phyloP scores from a whole-genome alignment of 768 basidiomycete genomes.

The Lenzites betulinus region DNA sequence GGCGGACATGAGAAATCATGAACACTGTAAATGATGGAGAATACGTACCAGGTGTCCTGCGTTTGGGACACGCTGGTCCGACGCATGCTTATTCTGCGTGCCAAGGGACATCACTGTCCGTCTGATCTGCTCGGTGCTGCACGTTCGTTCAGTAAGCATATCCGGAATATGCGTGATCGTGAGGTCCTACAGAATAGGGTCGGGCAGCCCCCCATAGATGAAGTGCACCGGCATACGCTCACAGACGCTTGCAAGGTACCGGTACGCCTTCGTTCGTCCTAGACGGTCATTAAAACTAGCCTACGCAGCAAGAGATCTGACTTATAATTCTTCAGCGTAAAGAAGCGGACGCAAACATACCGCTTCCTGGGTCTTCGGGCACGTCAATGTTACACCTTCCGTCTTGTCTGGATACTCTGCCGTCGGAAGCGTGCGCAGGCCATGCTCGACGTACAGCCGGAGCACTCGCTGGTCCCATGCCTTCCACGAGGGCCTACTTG shows the following conservation, averaged over 20 bases:
- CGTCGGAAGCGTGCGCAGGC: constrained; percentile 40
- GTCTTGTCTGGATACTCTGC: constrained; percentile 43
- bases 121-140: constrained; percentile 2
- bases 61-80: constrained; percentile 1
- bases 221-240: constrained; percentile 44
- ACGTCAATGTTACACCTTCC: constrained; percentile 53
- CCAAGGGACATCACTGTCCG: neutral
- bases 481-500: constrained; percentile 11
- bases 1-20: neutral
- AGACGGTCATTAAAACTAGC: constrained; percentile 45
- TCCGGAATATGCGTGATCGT: neutral
- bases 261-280: constrained; percentile 37
- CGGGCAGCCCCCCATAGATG: constrained; percentile 48
- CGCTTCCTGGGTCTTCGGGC: constrained; percentile 47
- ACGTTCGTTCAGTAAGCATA: no score
- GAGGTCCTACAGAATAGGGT: neutral
- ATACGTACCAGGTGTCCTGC: constrained; percentile 6
- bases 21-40: neutral
- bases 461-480: constrained; percentile 17
- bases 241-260: constrained; percentile 35
- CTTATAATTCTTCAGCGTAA: neutral
- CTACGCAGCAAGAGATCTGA: neutral
- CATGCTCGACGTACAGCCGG: constrained; percentile 1
- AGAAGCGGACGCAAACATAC: constrained; percentile 12
- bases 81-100: neutral